phyloP scores from a whole-genome alignment of 2,329 filamentous ascomycete species.

The Exserohilum turcica region DNA sequence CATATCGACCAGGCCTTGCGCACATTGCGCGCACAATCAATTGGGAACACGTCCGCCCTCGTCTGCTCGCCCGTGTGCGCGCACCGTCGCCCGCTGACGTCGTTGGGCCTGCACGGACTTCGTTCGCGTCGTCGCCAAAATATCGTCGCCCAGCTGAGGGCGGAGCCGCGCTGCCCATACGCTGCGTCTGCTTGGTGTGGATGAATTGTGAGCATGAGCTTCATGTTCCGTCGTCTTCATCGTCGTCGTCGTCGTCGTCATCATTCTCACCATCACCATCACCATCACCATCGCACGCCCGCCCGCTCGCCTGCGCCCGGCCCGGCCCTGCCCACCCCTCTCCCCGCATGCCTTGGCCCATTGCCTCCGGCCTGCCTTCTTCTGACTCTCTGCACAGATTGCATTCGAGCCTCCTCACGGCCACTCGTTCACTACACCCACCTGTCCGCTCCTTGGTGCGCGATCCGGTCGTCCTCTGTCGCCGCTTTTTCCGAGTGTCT shows the following conservation, averaged over 20 bases:
- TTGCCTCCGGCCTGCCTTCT: constrained; percentile 31
- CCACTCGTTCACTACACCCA: constrained; percentile 38
- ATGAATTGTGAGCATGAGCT: too few species aligned
- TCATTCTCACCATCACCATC: neutral
- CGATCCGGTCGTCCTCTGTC: constrained; percentile 40
- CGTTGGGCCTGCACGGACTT: constrained; percentile 25
- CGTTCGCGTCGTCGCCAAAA: neutral
- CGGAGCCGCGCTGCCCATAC: constrained; percentile 5
- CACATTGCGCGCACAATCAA: constrained; percentile 9
- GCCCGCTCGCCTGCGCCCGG: constrained; percentile 35
- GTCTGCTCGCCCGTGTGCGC: constrained; percentile 1
- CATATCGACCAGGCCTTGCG: constrained; percentile 9
- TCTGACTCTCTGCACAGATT: constrained; percentile 41
- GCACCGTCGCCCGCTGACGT: constrained; percentile 25
- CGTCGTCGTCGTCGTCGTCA: neutral
- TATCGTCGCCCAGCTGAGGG: neutral
- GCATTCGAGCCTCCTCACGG: constrained; percentile 34
- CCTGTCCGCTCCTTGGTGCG: constrained; percentile 28
- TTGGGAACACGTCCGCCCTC: neutral
- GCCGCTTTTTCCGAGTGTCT: constrained; percentile 38
- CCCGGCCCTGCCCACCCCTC: too few species aligned
- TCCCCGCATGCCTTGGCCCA: constrained; percentile 3
- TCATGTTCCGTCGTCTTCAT: too few species aligned
- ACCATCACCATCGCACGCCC: constrained; percentile 15
- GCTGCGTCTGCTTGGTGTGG: neutral